phyloP scores from a whole-genome alignment of 495 filamentous ascomycete genomes.

The Talaromyces liani region DNA sequence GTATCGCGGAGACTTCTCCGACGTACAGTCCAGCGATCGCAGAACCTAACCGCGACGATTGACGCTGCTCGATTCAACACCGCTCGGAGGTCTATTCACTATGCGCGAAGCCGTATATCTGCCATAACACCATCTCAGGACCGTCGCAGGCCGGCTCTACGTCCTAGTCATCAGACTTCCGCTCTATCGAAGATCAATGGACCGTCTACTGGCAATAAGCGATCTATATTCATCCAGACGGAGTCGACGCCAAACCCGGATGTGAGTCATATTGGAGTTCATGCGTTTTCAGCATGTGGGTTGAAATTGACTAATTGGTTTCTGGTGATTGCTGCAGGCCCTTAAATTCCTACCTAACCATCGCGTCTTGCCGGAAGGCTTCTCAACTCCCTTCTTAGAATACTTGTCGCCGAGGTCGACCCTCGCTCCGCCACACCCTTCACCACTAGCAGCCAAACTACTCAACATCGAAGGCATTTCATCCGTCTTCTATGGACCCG shows the following conservation, averaged over 20 bases:
- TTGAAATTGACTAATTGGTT: background rate
- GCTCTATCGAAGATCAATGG: slow-evolving; percentile 24
- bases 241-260: slow-evolving; percentile 87
- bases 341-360: slow-evolving; percentile 93
- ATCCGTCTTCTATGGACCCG: slow-evolving; percentile 86
- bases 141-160: slow-evolving; percentile 39
- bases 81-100: slow-evolving; percentile 27
- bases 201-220: slow-evolving; percentile 36
- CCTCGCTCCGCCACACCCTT: slow-evolving; percentile 80
- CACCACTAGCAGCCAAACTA: slow-evolving; percentile 83
- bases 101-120: slow-evolving; percentile 31
- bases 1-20: slow-evolving; percentile 29
- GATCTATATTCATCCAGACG: slow-evolving; percentile 96
- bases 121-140: slow-evolving; percentile 43
- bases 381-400: slow-evolving; percentile 75
- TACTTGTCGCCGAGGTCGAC: slow-evolving; percentile 85
- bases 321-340: slow-evolving; percentile 32
- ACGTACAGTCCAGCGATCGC: slow-evolving; percentile 20
- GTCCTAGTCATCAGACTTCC: slow-evolving; percentile 37
- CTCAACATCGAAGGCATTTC: slow-evolving; percentile 88
- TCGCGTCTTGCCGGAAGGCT: slow-evolving; percentile 63
- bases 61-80: slow-evolving; percentile 22
- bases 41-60: slow-evolving; percentile 20
- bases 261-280: slow-evolving; percentile 36
- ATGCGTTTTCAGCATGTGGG: background rate